Percentiles rank a stretch among this genome's conserved stretches.
Conservation (phyloP, 257 asterid species). For the Galeopsis tetrahit region DNA sequence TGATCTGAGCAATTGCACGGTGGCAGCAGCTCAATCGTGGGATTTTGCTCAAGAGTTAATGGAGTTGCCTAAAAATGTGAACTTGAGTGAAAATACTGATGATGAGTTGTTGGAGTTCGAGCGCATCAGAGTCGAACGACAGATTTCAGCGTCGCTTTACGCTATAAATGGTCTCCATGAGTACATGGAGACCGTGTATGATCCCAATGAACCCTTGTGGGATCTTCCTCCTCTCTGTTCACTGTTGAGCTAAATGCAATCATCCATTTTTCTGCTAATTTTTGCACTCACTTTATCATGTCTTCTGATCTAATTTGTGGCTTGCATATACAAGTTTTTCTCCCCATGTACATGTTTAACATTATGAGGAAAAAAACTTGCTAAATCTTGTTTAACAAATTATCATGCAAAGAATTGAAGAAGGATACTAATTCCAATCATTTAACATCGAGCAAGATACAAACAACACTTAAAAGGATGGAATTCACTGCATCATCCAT, state of each 20-base stretch:
- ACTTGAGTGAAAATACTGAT: not conserved
- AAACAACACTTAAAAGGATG: no score
- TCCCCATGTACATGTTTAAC: no score
- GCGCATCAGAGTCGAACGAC: slow-evolving; percentile 68
- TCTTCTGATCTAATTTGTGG: not conserved
- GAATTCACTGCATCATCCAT: no score
- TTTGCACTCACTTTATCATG: not conserved
- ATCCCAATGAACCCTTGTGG: slow-evolving; percentile 65
- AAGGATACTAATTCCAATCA: no score
- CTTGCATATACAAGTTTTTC: no score
- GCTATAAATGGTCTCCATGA: slow-evolving; percentile 77
- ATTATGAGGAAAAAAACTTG: no score
- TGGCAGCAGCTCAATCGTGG: slow-evolving; percentile 36
- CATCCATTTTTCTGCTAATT: not conserved
- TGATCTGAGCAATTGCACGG: slow-evolving; percentile 51
- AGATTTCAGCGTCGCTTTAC: slow-evolving; percentile 79
- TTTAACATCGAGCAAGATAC: no score
- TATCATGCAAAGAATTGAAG: no score
- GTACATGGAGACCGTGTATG: slow-evolving; percentile 60
- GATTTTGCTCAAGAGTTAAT: slow-evolving; percentile 41
- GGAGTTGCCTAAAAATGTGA: slow-evolving; percentile 39
- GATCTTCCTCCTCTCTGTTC: slow-evolving; percentile 70
- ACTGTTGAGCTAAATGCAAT: slow-evolving; percentile 36
- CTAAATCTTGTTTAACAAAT: no score
- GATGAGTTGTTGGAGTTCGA: slow-evolving; percentile 55